phyloP scores from a whole-genome alignment of 2,329 filamentous ascomycete species.

The Trichoderma semiorbis region DNA sequence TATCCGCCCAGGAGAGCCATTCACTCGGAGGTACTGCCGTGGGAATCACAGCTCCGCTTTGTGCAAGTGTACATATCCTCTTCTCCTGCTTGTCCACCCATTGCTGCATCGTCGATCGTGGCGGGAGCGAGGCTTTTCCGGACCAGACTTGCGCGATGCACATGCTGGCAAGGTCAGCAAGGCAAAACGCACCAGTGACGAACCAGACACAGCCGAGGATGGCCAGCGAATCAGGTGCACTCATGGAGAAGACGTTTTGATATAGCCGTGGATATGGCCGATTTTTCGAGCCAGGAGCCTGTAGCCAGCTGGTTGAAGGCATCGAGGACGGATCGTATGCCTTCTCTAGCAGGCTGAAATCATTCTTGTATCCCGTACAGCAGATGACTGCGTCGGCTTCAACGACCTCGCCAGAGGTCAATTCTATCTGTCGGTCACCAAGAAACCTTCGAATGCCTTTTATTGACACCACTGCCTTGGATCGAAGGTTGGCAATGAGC shows the following conservation, averaged over 20 bases:
- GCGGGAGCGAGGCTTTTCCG: constrained; percentile 30
- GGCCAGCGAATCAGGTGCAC: constrained; percentile 41
- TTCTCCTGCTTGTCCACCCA: constrained; percentile 24
- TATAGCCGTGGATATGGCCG: constrained; percentile 37
- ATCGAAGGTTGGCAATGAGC: constrained; percentile 34
- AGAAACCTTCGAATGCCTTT: constrained; percentile 27
- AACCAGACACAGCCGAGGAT: constrained; percentile 30
- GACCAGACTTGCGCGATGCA: constrained; percentile 29
- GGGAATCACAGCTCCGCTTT: constrained; percentile 25
- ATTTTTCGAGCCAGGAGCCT: constrained; percentile 24
- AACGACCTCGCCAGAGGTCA: constrained; percentile 30
- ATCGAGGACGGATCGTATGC: constrained; percentile 21
- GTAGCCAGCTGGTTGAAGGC: constrained; percentile 20
- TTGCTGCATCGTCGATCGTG: constrained; percentile 32
- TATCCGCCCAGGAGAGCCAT: constrained; percentile 27
- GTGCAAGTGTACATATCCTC: constrained; percentile 22
- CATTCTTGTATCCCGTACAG: constrained; percentile 37
- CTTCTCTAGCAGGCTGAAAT: constrained; percentile 27
- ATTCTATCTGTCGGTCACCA: constrained; percentile 27
- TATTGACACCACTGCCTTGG: constrained; percentile 35
- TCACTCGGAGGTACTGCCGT: constrained; percentile 24
- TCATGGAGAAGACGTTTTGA: constrained; percentile 42
- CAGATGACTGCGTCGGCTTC: constrained; percentile 35
- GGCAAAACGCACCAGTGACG: constrained; percentile 25
- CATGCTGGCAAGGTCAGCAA: constrained; percentile 32